Evolutionary conservation across 2,329 filamentous ascomycete species (phyloP).

Genomic region (Huntiella decipiens): DNA sequence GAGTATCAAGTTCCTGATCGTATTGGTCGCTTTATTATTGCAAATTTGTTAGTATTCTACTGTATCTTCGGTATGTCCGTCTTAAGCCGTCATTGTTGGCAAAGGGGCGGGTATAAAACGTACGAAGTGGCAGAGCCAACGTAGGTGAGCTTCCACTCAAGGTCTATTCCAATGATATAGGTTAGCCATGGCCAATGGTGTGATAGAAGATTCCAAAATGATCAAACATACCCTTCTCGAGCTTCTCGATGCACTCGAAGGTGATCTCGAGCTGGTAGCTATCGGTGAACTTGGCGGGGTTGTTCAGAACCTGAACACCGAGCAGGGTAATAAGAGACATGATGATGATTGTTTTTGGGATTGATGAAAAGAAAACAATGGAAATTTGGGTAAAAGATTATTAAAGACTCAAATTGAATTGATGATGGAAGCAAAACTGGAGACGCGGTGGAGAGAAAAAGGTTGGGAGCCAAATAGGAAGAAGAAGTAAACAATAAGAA

Average conservation of each 20-base stretch:
- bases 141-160: conserved; percentile 98
- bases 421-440: conserved; percentile 1
- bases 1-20: conserved; percentile 92
- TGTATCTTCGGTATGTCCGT: too few relatives aligned
- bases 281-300: conserved; percentile 82
- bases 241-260: conserved; percentile 86
- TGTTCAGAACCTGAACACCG: conserved; percentile 91
- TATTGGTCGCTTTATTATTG: conserved; percentile 55
- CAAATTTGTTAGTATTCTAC: neutral
- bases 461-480: conserved; percentile 3
- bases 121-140: conserved; percentile 95
- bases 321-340: conserved; percentile 97
- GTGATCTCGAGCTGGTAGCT: conserved; percentile 97
- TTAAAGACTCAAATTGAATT: neutral
- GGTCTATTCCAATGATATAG: conserved; percentile 37
- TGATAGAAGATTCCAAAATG: neutral
- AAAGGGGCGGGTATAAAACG: conserved; percentile 21
- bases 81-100: neutral
- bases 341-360: conserved; percentile 8
- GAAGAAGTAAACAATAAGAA: conserved; percentile 2
- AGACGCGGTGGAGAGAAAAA: conserved; percentile 2
- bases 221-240: conserved; percentile 58
- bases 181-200: conserved; percentile 12
- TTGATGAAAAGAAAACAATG: neutral
- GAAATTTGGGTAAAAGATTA: neutral